A percentile compares a stretch with the other conserved stretches of the same genome.
Conservation (phyloP, 805 yeast genomes). For the Kazachstania bromeliacearum region DNA sequence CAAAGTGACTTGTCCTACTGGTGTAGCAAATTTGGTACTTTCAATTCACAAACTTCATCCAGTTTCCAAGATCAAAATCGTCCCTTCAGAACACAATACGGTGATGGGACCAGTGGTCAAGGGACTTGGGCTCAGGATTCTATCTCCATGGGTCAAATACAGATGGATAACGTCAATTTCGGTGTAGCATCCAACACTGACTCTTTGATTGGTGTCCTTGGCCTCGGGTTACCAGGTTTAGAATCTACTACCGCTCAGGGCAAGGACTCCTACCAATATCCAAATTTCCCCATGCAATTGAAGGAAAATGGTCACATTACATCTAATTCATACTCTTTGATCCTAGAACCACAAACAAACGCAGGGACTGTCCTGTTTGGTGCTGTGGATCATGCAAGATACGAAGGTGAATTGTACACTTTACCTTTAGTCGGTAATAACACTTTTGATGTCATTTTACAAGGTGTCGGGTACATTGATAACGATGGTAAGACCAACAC, state of each 20-base stretch:
- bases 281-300: conserved; percentile 58
- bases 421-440: conserved; percentile 41
- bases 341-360: conserved; percentile 37
- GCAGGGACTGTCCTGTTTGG: conserved; percentile 61
- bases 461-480: conserved; percentile 26
- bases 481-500: conserved; percentile 16
- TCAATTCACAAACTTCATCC: conserved; percentile 16
- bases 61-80: conserved; percentile 23
- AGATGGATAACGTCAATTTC: conserved; percentile 40
- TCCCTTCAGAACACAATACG: conserved; percentile 40
- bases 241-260: conserved; percentile 39
- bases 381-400: conserved; percentile 58
- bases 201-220: conserved; percentile 55
- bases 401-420: conserved; percentile 40
- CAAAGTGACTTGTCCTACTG: conserved; percentile 13
- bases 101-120: conserved; percentile 40
- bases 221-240: conserved; percentile 43
- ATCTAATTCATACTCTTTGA: conserved; percentile 53
- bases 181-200: conserved; percentile 64
- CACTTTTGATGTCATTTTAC: conserved; percentile 22
- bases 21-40: conserved; percentile 15
- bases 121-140: conserved; percentile 45
- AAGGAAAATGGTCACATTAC: conserved; percentile 47
- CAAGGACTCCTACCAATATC: conserved; percentile 35
- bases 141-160: conserved; percentile 40